These are phyloP conservation scores for Fusarium paranaense DNA, from an alignment of 2,329 filamentous ascomycete species.

Conservation along the genomic window DNA sequence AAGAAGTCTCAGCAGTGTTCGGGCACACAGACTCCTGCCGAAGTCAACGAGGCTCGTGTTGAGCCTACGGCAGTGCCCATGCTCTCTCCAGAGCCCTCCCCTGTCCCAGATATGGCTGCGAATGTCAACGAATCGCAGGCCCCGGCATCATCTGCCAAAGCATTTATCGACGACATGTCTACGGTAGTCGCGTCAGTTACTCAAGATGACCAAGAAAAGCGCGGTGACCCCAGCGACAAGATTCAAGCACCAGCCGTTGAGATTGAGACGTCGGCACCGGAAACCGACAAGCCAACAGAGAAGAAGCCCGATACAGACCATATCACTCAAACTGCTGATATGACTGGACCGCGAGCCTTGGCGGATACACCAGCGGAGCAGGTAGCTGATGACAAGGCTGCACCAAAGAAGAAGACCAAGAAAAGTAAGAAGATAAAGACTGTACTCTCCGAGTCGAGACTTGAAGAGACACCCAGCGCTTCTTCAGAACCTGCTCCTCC, in stretches of 20 bases:
- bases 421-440: constrained; percentile 22
- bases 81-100: background rate
- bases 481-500: background rate
- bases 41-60: background rate
- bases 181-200: background rate
- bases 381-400: constrained; percentile 33
- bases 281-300: constrained; percentile 45
- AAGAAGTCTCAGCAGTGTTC: constrained; percentile 46
- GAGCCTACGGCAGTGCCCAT: background rate
- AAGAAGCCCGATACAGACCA: background rate
- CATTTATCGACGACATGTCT: background rate
- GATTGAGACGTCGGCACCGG: background rate
- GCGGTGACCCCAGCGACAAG: background rate
- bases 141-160: background rate
- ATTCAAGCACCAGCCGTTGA: background rate
- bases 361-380: background rate
- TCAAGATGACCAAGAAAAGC: background rate
- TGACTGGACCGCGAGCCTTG: background rate
- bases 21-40: background rate
- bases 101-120: background rate
- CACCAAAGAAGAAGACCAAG: constrained; percentile 50
- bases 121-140: background rate
- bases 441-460: background rate
- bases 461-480: background rate
- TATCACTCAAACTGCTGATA: background rate